These are phyloP conservation scores for Sarcocystis neurona DNA, from an alignment of 169 alveolate genomes.

Conservation along the genomic window DNA sequence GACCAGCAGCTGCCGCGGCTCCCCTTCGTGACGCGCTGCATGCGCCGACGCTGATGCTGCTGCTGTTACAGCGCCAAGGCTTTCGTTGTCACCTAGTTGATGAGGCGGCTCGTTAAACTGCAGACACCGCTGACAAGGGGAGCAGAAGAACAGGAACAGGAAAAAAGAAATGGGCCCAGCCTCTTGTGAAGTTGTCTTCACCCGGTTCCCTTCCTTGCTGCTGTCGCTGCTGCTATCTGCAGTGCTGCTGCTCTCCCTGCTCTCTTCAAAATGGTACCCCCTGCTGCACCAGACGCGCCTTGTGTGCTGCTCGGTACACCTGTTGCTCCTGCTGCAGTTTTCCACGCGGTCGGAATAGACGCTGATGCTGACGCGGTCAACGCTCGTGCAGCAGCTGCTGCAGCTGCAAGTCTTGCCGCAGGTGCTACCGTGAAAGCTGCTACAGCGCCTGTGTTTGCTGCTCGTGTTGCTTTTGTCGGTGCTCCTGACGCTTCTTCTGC, in stretches of 20 bases:
- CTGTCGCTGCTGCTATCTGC: neutral
- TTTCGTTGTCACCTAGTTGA: no score
- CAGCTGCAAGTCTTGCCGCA: neutral
- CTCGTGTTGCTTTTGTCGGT: neutral
- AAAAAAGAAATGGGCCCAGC: no score
- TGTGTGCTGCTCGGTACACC: neutral
- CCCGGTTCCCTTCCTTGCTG: no score
- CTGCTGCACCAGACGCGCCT: neutral
- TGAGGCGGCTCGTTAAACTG: no score
- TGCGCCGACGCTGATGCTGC: no score
- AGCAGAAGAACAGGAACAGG: no score
- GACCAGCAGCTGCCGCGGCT: no score
- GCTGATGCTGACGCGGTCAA: neutral
- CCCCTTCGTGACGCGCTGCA: no score
- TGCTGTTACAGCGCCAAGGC: no score
- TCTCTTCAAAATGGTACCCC: neutral
- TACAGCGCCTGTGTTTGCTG: neutral
- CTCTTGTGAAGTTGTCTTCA: no score
- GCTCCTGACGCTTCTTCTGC: neutral
- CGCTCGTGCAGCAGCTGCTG: constrained; percentile 4
- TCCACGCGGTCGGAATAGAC: no score
- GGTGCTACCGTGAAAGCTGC: neutral
- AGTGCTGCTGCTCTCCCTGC: constrained; percentile 6
- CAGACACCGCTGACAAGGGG: no score
- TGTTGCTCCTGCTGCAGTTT: neutral